Evolutionary conservation across 1,284 basidiomycete genomes (phyloP), one percentile per base, ranked within the genome.

Genomic region (Retiboletus flavoniger): DNA sequence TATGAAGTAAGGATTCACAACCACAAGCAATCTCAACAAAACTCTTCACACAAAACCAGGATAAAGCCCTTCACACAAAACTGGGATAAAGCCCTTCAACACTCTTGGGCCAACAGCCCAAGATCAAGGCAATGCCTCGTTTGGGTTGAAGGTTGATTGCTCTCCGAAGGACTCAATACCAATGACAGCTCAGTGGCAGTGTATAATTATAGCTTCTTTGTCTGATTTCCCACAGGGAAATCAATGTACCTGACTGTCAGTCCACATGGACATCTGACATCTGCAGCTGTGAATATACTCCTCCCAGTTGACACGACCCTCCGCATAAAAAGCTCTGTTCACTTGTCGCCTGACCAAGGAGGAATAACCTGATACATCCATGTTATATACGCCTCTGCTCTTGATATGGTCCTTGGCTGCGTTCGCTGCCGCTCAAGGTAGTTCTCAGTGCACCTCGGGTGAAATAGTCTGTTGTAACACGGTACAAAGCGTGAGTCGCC

Each of bases 381-480:
- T 60, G 53, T 36, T 57, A 34, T 19, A 11, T n/a, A 29, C 45
- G 17, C 21, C 35, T n/a, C 17, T 58, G 24, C 14, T 58, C 52
- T 43, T 47, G 19, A 16, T 45, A 16, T 40, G 16, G 39, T 57
- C 50, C 34, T 41, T 61, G 40, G 43, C 36, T 13, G 35, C 46
- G 13, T 31, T 61, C 3, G 43, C 29, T 31, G 41, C 24, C 6
- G 53, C 54, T 21, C 51, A 58, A 26, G 52, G 47, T 28, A 53
- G 39, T 19, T 29, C 43, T 29, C 52, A 54, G 40, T 58, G 58
- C 36, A 11, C 47, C 5, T 32, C 42, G 1, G 60, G 61, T 16
- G 38, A 61, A 38, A 44, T 58, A 4, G 45, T 61, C 2, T 61
- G 60, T 26, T 61, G 60, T 21, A 41, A 40, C 21, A 31, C 1